Evolutionary conservation across 768 basidiomycete species (phyloP).

Genomic region (Rhizopogon sp.): DNA sequence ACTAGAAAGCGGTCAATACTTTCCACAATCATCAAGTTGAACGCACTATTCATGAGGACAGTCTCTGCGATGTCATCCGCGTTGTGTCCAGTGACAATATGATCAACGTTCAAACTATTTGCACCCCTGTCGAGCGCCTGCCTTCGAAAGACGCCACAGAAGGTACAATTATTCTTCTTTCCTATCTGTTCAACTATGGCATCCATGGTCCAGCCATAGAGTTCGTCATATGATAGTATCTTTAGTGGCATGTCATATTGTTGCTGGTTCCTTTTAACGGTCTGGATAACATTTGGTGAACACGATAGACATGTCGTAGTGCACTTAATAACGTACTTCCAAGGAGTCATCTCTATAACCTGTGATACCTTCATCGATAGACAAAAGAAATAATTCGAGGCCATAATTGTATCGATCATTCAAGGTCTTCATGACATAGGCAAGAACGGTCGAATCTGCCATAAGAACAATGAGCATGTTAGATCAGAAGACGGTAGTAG

Average conservation of each 20-base stretch:
- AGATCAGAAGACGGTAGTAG: background rate
- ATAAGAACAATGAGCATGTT: background rate
- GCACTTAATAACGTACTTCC: constrained; percentile 48
- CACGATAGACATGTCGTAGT: background rate
- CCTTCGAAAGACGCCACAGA: constrained; percentile 95
- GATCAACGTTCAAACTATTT: constrained; percentile 81
- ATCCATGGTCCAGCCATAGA: constrained; percentile 99
- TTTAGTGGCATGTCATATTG: constrained; percentile 95
- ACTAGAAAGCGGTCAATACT: constrained; percentile 43
- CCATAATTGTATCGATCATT: constrained; percentile 95
- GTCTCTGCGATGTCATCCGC: constrained; percentile 99
- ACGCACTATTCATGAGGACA: constrained; percentile 95
- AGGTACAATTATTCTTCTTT: constrained; percentile 97
- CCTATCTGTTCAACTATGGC: constrained; percentile 92
- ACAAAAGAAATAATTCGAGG: constrained; percentile 84
- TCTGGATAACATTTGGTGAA: constrained; percentile 41
- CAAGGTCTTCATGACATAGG: constrained; percentile 92
- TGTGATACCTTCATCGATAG: constrained; percentile 98
- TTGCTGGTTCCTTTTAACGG: constrained; percentile 93
- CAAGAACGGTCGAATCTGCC: constrained; percentile 94
- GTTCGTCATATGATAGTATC: constrained; percentile 91
- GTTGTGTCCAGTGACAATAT: constrained; percentile 98
- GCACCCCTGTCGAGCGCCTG: constrained; percentile 97
- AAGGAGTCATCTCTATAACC: constrained; percentile 97
- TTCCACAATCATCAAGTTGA: background rate